These are phyloP conservation scores for Aspergillus egyptiacus DNA, from an alignment of 495 filamentous ascomycete genomes.

Conservation along the genomic window DNA sequence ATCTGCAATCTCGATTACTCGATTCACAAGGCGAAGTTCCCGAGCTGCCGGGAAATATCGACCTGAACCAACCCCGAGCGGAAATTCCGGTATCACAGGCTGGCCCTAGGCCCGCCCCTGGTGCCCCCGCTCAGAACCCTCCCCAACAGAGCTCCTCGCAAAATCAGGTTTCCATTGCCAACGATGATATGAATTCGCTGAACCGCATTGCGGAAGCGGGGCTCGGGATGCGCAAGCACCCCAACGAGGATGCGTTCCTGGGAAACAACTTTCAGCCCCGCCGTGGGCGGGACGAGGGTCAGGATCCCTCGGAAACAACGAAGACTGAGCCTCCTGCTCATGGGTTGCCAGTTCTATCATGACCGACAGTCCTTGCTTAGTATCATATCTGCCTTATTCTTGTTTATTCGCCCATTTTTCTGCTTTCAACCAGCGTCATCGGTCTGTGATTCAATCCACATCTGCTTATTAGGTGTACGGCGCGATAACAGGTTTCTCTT, in stretches of 20 bases:
- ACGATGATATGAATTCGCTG: constrained; percentile 41
- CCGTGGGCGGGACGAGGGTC: constrained; percentile 33
- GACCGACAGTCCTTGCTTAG: constrained; percentile 2
- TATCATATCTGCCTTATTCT: background rate
- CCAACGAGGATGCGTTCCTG: constrained; percentile 30
- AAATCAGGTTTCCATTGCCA: constrained; percentile 22
- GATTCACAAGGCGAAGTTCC: constrained; percentile 79
- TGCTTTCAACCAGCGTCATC: no score
- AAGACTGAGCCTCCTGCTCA: constrained; percentile 30
- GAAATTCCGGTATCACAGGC: constrained; percentile 23
- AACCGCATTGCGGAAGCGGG: constrained; percentile 44
- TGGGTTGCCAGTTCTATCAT: constrained; percentile 29
- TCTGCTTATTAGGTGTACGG: constrained; percentile 15
- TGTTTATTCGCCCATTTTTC: no score
- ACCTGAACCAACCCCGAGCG: constrained; percentile 39
- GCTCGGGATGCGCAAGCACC: constrained; percentile 44
- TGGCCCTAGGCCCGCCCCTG: constrained; percentile 16
- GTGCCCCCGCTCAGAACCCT: constrained; percentile 6
- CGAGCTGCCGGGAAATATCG: constrained; percentile 65
- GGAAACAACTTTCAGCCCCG: constrained; percentile 32
- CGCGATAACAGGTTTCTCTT: constrained; percentile 13
- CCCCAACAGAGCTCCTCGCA: constrained; percentile 25
- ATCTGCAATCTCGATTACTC: constrained; percentile 80
- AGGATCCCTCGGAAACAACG: constrained; percentile 23
- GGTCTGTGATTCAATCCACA: no score